Percentiles rank a stretch among this genome's conserved stretches.
Evolutionary conservation across 164 flowering plant species (phyloP).

Genomic region (Aristolochia californica): DNA sequence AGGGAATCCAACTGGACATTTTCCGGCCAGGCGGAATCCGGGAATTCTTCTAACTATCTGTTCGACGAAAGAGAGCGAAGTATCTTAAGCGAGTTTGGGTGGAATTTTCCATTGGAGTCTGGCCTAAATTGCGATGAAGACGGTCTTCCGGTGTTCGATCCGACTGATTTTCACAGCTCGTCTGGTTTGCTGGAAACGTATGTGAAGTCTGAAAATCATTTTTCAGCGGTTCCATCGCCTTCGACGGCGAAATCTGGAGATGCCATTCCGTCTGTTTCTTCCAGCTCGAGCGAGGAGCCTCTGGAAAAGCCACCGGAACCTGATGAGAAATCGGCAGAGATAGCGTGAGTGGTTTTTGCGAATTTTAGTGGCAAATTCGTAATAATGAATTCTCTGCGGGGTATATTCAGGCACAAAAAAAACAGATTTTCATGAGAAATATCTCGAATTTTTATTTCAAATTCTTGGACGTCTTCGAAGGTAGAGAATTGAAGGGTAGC

Average conservation of each 20-base stretch:
- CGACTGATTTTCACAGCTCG: neutral
- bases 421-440: neutral
- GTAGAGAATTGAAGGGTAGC: too few species aligned
- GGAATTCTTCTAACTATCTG: constrained; percentile 17
- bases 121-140: neutral
- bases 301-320: constrained; percentile 47
- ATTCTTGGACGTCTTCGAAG: too few species aligned
- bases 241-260: constrained; percentile 14
- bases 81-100: constrained; percentile 46
- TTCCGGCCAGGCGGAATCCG: constrained; percentile 3
- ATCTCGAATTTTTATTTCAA: neutral
- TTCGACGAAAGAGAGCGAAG: constrained; percentile 25
- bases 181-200: constrained; percentile 14
- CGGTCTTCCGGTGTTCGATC: constrained; percentile 4
- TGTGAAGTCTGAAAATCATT: constrained; percentile 1
- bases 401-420: neutral
- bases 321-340: constrained; percentile 36
- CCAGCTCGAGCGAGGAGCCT: constrained; percentile 65
- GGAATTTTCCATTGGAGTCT: constrained; percentile 30
- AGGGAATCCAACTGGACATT: constrained; percentile 27
- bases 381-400: constrained; percentile 11
- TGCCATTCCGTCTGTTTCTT: constrained; percentile 39
- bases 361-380: constrained; percentile 13
- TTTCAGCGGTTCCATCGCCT: neutral
- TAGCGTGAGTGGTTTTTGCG: constrained; percentile 50